Percentiles rank a stretch among this genome's conserved stretches.
These are phyloP conservation scores for Metschnikowia peoriensis DNA, from an alignment of 805 yeast species.

Conservation along the genomic window DNA sequence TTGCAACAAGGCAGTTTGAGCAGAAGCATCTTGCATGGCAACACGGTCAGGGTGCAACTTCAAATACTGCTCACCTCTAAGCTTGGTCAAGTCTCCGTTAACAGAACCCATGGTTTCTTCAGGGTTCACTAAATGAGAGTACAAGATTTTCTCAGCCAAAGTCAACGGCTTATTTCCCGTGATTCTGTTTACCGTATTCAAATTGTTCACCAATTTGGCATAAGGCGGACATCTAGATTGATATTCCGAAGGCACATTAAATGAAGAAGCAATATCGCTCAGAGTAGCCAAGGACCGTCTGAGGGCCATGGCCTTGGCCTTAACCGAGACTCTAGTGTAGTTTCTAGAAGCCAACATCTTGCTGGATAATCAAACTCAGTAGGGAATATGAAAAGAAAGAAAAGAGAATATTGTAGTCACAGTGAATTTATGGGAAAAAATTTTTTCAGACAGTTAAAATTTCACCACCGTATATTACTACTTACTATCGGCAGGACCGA, in stretches of 20 bases:
- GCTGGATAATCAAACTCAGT: background rate
- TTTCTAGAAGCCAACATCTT: slow-evolving; percentile 19
- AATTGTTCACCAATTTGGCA: slow-evolving; percentile 63
- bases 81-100: slow-evolving; percentile 47
- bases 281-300: slow-evolving; percentile 32
- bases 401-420: background rate
- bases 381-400: background rate
- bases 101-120: slow-evolving; percentile 65
- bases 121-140: slow-evolving; percentile 88
- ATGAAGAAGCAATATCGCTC: slow-evolving; percentile 22
- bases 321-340: slow-evolving; percentile 6
- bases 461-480: background rate
- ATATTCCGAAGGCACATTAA: slow-evolving; percentile 56
- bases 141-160: slow-evolving; percentile 89
- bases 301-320: slow-evolving; percentile 3
- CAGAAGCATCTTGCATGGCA: slow-evolving; percentile 99
- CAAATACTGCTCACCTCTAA: slow-evolving; percentile 86
- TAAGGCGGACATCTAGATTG: slow-evolving; percentile 85
- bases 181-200: slow-evolving; percentile 61
- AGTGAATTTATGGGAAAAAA: background rate
- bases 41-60: slow-evolving; percentile 96
- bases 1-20: slow-evolving; percentile 98
- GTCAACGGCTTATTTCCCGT: slow-evolving; percentile 77
- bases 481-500: slow-evolving; percentile 6
- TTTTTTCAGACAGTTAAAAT: background rate